Conservation (phyloP, 2,329 filamentous ascomycete genomes). For the Aplosporella prunicola region DNA sequence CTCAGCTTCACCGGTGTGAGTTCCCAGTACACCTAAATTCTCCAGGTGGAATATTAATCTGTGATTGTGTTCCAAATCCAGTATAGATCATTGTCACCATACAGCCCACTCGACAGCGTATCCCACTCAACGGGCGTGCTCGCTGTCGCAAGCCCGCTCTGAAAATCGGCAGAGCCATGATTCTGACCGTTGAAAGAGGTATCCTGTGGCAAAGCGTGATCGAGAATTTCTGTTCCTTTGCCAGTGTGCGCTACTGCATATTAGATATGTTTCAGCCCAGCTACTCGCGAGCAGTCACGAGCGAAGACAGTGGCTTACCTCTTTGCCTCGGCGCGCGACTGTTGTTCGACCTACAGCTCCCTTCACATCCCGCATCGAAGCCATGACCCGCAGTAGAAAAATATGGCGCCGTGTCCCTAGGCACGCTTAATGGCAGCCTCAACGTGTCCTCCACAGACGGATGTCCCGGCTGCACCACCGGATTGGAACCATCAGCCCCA, state of each 20-base stretch:
- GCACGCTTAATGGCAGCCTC: neutral
- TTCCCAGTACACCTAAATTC: neutral
- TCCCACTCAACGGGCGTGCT: neutral
- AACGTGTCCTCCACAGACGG: conserved; percentile 2
- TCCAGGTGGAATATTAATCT: neutral
- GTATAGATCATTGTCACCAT: conserved; percentile 2
- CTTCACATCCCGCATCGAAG: neutral
- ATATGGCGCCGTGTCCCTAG: too few relatives aligned
- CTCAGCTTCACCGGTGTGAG: neutral
- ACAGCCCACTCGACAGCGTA: neutral
- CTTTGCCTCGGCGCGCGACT: neutral
- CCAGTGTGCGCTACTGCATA: neutral
- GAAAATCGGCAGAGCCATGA: neutral
- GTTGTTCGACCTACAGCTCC: neutral
- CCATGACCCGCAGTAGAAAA: neutral
- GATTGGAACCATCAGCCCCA: neutral
- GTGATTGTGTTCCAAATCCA: conserved; percentile 3
- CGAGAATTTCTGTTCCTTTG: too few relatives aligned
- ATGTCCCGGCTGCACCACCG: too few relatives aligned
- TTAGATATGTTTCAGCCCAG: neutral
- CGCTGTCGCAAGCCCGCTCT: neutral
- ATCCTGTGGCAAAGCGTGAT: too few relatives aligned
- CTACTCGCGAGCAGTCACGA: neutral
- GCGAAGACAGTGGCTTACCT: neutral
- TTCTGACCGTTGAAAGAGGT: neutral